Percentiles rank a stretch among this genome's conserved stretches.
Evolutionary conservation across 2,329 filamentous ascomycete genomes (phyloP).

Genomic region (Fusarium torulosum): DNA sequence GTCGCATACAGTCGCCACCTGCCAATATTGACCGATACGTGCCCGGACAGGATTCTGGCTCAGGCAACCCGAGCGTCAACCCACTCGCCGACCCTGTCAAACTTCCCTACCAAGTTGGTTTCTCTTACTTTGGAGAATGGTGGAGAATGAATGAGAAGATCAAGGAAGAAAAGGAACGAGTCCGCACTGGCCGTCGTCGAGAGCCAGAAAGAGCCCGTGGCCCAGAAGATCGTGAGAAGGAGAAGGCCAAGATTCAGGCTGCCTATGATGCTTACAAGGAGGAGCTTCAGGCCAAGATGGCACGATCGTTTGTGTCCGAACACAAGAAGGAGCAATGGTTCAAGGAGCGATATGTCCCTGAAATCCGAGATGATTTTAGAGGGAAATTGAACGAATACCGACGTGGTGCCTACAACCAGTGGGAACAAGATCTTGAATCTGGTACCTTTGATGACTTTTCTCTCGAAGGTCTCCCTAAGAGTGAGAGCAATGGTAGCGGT

Average conservation of each 20-base stretch:
- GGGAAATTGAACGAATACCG: conserved; percentile 84
- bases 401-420: conserved; percentile 82
- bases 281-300: conserved; percentile 81
- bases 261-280: conserved; percentile 77
- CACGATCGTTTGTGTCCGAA: conserved; percentile 87
- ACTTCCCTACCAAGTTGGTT: conserved; percentile 83
- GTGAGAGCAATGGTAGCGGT: conserved; percentile 87
- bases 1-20: conserved; percentile 71
- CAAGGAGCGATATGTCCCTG: conserved; percentile 90
- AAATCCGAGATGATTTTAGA: conserved; percentile 81
- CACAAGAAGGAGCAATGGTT: conserved; percentile 99
- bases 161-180: conserved; percentile 82
- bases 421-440: conserved; percentile 87
- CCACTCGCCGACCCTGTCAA: conserved; percentile 79
- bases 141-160: conserved; percentile 86
- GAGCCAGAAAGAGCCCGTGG: conserved; percentile 73
- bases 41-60: conserved; percentile 74
- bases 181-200: conserved; percentile 75
- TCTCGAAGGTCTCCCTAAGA: conserved; percentile 92
- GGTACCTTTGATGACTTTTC: conserved; percentile 95
- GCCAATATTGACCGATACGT: conserved; percentile 88
- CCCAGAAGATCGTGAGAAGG: conserved; percentile 80
- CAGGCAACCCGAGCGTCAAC: conserved; percentile 63
- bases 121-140: conserved; percentile 89
- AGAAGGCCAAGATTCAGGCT: conserved; percentile 81